Evolutionary conservation across 805 yeast species (phyloP), one percentile per base, ranked within the genome.

Genomic region (Ogataea naganishii): DNA sequence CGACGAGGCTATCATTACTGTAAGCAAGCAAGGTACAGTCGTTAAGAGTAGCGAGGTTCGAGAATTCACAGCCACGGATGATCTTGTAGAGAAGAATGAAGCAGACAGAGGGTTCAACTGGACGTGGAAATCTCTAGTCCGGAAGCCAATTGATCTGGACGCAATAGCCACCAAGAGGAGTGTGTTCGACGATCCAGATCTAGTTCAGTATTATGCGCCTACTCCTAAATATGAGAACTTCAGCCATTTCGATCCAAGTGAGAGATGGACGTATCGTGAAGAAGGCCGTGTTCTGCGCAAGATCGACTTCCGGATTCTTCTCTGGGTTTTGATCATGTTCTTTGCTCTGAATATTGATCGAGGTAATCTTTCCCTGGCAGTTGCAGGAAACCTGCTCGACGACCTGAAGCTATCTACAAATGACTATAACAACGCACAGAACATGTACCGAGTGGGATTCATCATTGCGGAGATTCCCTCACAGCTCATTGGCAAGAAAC

Each of bases 381-480:
- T 69, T 4, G 60, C 80, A 0, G 80, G 70, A 35, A 64, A 67
- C 31, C 41, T 74, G 40, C 51, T 74, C 26, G 55, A 45, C 5
- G 78, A 74, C 35, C 49, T 73, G 28, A 44, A 55, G 1, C 37
- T 74, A 38, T 60, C 63, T 13, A 71, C 77, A 11, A 57, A 67
- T 39, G 73, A 75, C 36, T 72, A 64, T 44, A 76, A 75, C 45
- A 41, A 60, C 30, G 81, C 79, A 8, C 63, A 57, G 27, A 38
- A 37, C 31, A 50, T 75, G 21, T 62, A 62, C 39, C 47, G 61
- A 33, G 58, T 67, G 7, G 58, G 65, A 25, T 75, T 75, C 41
- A 49, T 73, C 30, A 44, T 53, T 12, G 65, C 76, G 3, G 80
- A 75, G 41, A 46, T 75, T 10, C 81, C 82, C 1, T 72, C 80